Base-by-base conservation (phyloP, 169 alveolate genomes). In the Plasmodium gonderi region DNA sequence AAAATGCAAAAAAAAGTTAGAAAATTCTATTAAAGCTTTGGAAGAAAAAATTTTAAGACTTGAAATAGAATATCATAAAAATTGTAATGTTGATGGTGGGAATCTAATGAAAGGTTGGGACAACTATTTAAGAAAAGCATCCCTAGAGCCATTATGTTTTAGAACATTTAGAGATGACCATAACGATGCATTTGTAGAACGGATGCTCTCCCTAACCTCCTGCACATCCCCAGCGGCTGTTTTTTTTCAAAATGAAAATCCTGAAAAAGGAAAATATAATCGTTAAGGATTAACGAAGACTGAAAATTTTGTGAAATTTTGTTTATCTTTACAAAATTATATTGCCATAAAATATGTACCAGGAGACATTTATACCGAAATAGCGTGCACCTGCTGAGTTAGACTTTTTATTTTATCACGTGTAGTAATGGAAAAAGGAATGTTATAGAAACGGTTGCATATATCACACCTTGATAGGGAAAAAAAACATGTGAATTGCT, bases 11-110 rank as follows among this genome's bases (percentile, higher is more conserved):
- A 85, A 85, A 78, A 85, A 75, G 38, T 76, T 85, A 40, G 92
- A 85, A 78, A 85, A 76, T 47, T 85, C 92, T 29, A 85, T 85
- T 26, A 85, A 85, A 60, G 92, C 87, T 1, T 75, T 85, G 72
- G 92, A 85, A 85, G 92, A 85, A 38, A 85, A 85, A 75, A 85
- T 85, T 75, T 85, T 85, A 75, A 85, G 92, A 54, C 92, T 85
- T 23, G 92, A 85, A 85, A 45, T 65, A 60, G 92, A 85, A 40
- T 85, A 85, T 85, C 92, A 85, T 44, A 23, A 85, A 44, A 85
- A 85, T 44, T 85, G 92, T 75, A 85, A 85, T 60, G 89, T 85
- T 40, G 47, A 85, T 85, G 92, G 92, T 67, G 92, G 92, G 17
- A 85, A 85, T 76, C 26, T 85, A 42, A 74, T 85, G 72, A 85